phyloP scores from a whole-genome alignment of 768 basidiomycete species.

The Boletus coccyginus region DNA sequence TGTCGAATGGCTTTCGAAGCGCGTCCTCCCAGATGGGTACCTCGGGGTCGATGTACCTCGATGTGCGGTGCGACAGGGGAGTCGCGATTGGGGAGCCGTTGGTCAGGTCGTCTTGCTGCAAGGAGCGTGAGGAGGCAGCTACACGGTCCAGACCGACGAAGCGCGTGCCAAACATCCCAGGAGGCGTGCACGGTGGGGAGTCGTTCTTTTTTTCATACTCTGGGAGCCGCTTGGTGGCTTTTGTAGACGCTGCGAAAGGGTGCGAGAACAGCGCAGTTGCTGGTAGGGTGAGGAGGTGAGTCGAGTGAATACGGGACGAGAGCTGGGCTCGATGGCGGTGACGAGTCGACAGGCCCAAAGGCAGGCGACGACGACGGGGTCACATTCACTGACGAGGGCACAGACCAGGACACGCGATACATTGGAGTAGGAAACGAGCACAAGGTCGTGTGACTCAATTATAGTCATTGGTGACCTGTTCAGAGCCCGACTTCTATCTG shows the following conservation, averaged over 20 bases:
- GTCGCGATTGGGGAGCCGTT: constrained; percentile 7
- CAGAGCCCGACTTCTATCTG: no score
- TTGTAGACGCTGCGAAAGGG: constrained; percentile 61
- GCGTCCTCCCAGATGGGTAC: constrained; percentile 48
- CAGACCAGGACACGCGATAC: constrained; percentile 1
- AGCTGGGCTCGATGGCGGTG: constrained; percentile 34
- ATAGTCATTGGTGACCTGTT: no score
- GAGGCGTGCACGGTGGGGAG: constrained; percentile 22
- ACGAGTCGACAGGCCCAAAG: constrained; percentile 37
- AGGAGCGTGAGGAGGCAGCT: constrained; percentile 13
- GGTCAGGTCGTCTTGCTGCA: constrained; percentile 26
- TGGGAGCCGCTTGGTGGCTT: constrained; percentile 41
- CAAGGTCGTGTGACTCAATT: neutral
- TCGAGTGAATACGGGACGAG: constrained; percentile 27
- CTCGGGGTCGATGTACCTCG: constrained; percentile 29
- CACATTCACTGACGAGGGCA: constrained; percentile 23
- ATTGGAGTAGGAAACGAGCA: neutral
- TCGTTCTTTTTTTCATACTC: constrained; percentile 42
- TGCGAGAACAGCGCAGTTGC: constrained; percentile 26
- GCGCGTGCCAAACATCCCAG: constrained; percentile 15
- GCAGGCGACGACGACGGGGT: constrained; percentile 54
- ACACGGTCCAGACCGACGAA: constrained; percentile 15
- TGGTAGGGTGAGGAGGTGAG: constrained; percentile 28
- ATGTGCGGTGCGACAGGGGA: constrained; percentile 11
- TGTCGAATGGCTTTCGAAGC: constrained; percentile 43